These are phyloP conservation scores for Penicillium chermesinum DNA, from an alignment of 495 filamentous ascomycete species.

Conservation along the genomic window DNA sequence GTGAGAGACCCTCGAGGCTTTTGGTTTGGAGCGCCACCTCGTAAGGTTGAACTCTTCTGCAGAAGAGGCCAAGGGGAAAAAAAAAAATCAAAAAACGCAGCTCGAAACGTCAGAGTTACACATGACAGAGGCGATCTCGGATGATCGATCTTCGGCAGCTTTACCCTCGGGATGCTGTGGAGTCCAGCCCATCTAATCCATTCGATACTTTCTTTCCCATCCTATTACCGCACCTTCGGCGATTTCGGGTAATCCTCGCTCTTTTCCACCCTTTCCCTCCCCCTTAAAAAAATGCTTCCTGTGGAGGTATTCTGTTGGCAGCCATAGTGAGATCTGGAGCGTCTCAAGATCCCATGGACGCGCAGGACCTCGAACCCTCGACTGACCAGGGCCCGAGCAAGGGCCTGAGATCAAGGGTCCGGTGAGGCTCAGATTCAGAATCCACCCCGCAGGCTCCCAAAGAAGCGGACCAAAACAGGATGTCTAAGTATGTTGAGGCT, in stretches of 20 bases:
- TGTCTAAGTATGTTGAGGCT: slow-evolving; percentile 71
- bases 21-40: no score
- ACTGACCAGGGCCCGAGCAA: not conserved
- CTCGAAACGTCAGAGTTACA: not conserved
- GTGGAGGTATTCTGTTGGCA: not conserved
- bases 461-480: slow-evolving; percentile 90
- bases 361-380: not conserved
- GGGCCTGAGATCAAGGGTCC: slow-evolving; percentile 1
- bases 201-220: slow-evolving; percentile 4
- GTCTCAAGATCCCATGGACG: not conserved
- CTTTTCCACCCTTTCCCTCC: not conserved
- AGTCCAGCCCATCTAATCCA: slow-evolving; percentile 5
- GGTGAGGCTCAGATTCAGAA: slow-evolving; percentile 11
- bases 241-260: not conserved
- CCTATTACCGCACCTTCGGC: slow-evolving; percentile 1
- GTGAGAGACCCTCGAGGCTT: no score
- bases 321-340: not conserved
- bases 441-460: slow-evolving; percentile 24
- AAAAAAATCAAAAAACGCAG: not conserved
- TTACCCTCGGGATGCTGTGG: slow-evolving; percentile 15
- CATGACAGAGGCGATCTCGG: slow-evolving; percentile 8
- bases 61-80: no score
- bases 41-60: no score
- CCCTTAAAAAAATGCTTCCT: not conserved
- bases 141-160: slow-evolving; percentile 23